Evolutionary conservation across 1,284 basidiomycete genomes (phyloP), one percentile per base, ranked within the genome.

Genomic region (Cutaneotrichosporon sp.): DNA sequence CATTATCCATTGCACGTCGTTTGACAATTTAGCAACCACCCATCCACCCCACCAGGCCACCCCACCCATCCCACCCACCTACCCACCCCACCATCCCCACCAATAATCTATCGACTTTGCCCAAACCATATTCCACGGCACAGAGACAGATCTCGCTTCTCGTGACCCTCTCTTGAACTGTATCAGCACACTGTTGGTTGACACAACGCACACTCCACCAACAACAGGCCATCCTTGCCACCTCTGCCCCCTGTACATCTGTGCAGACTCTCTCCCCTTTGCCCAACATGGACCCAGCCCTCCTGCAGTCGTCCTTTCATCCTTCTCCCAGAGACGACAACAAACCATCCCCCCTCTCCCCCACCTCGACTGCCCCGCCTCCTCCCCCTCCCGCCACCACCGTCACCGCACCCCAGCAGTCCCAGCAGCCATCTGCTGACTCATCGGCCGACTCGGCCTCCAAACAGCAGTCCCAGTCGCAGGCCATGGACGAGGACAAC

Each of bases 401-500:
- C 10, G n/a, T 34, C 51, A 34, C 11, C 22, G 16, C 36, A 18
- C 36, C 52, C 13, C 24, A 27, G 31, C 5, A 14, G 16, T 22
- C 24, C 22, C 36, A 14, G 33, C 22, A 29, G 16, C 13, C 49
- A 2, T 51, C 52, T 34, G 52, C 52, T 54, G 52, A 52, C 27
- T 36, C 52, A 54, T 18, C 18, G 22, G 18, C 47, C 25, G 47
- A 50, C 18, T 14, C 11, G 18, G 18, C 47, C 7, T 50, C 47
- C 13, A 27, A 25, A 5, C 47, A 9, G 18, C 14, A 10, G n/a
- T n/a, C n/a, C n/a, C n/a, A n/a, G n/a, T n/a, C n/a, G n/a, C 47
- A 50, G 25, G 18, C 25, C 47, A 50, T 50, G 47, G 67, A 70
- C 54, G 65, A 70, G 25, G 67, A 70, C 47, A 56, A 66, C 50